phyloP scores from a whole-genome alignment of 2,329 filamentous ascomycete genomes.

The Fusarium sp. region DNA sequence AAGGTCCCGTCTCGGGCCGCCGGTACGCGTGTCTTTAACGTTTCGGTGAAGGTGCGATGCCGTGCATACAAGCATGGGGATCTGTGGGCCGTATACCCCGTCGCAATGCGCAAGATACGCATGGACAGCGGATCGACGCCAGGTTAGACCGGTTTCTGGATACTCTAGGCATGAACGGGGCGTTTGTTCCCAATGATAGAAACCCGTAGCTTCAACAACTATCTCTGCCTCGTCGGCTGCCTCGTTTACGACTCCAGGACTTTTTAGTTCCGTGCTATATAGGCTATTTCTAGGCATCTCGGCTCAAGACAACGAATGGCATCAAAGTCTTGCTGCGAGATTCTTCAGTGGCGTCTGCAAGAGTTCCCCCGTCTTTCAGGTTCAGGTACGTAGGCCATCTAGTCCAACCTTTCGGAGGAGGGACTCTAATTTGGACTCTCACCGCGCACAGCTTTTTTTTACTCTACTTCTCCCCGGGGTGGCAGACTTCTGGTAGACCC shows the following conservation, averaged over 20 bases:
- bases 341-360: background rate
- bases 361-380: background rate
- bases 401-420: background rate
- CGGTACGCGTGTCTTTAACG: background rate
- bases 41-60: background rate
- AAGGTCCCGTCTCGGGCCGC: conserved; percentile 5
- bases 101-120: conserved; percentile 1
- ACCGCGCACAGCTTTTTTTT: conserved; percentile 4
- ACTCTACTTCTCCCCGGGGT: background rate
- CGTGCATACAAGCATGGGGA: background rate
- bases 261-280: background rate
- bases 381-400: background rate
- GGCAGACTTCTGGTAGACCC: conserved; percentile 1
- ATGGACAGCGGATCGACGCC: conserved; percentile 1
- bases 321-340: background rate
- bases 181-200: background rate
- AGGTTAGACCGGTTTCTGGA: conserved; percentile 1
- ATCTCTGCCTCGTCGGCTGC: background rate
- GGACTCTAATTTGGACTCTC: conserved; percentile 2
- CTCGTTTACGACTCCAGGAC: background rate
- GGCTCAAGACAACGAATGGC: background rate
- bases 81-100: background rate
- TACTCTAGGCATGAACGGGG: background rate
- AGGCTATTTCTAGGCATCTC: background rate
- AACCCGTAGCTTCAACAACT: background rate